These are phyloP conservation scores for Chaetomiaceae sp. DNA, from an alignment of 2,329 filamentous ascomycete species.

Conservation along the genomic window DNA sequence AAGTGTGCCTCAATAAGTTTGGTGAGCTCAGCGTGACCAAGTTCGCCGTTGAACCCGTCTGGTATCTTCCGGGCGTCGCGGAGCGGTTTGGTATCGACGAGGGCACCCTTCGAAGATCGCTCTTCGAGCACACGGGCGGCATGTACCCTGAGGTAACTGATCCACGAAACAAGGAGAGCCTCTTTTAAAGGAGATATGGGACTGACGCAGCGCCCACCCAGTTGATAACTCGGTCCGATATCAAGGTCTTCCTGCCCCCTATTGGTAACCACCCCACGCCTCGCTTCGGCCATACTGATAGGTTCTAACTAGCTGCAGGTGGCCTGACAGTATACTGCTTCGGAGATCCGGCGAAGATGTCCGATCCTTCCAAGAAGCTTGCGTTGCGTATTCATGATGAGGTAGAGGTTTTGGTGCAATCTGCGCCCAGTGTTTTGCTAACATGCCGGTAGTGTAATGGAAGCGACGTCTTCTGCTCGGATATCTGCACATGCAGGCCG, in stretches of 20 bases:
- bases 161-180: background rate
- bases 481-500: conserved; percentile 94
- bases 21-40: conserved; percentile 94
- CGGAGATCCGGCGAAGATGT: conserved; percentile 90
- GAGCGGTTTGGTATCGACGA: conserved; percentile 95
- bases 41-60: conserved; percentile 91
- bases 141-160: conserved; percentile 79
- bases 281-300: background rate
- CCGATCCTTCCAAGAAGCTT: conserved; percentile 73
- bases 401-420: conserved; percentile 35
- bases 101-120: conserved; percentile 73
- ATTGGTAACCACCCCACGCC: conserved; percentile 55
- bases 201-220: conserved; percentile 30
- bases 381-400: conserved; percentile 77
- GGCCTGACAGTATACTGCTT: conserved; percentile 97
- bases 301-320: conserved; percentile 39
- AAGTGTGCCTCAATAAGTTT: conserved; percentile 78
- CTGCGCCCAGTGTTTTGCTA: conserved; percentile 4
- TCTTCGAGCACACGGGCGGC: conserved; percentile 94
- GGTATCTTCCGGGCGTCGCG: conserved; percentile 83
- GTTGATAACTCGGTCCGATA: conserved; percentile 87
- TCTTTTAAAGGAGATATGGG: background rate
- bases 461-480: conserved; percentile 94
- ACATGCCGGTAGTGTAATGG: conserved; percentile 67
- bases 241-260: conserved; percentile 92